Conservation (phyloP, 106 monocot genomes). For the Hemerocallis citrina region DNA sequence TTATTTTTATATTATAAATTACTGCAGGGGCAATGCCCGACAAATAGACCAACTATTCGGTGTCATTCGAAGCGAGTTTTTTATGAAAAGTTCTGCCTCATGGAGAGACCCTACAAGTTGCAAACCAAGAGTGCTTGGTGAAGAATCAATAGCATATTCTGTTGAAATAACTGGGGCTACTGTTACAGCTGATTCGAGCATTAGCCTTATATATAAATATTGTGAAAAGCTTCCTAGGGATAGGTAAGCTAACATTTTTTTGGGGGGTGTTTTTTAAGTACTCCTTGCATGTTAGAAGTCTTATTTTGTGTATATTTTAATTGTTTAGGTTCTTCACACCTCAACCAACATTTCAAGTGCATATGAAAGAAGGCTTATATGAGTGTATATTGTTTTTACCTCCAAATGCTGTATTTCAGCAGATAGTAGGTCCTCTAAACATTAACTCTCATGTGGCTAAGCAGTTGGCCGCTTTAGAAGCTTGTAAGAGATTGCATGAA, state of each 20-base stretch:
- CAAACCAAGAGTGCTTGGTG: conserved; percentile 12
- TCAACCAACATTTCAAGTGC: conserved; percentile 44
- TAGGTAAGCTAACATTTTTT: conserved; percentile 33
- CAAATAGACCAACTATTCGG: conserved; percentile 64
- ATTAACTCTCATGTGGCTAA: conserved; percentile 54
- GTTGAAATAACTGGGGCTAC: conserved; percentile 83
- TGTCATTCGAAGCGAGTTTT: conserved; percentile 47
- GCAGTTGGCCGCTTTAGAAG: conserved; percentile 68
- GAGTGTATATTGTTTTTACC: conserved; percentile 73
- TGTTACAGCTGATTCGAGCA: conserved; percentile 54
- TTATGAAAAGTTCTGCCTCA: conserved; percentile 42
- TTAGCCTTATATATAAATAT: conserved; percentile 59
- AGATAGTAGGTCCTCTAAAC: conserved; percentile 46
- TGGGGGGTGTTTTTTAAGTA: too few species aligned
- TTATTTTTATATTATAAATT: too few species aligned
- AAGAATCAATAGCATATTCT: conserved; percentile 37
- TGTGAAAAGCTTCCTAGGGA: conserved; percentile 86
- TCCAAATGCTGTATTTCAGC: conserved; percentile 73
- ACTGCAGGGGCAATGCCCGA: conserved; percentile 55
- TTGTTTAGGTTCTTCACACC: conserved; percentile 58
- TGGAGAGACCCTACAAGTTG: conserved; percentile 31
- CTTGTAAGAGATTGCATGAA: conserved; percentile 80
- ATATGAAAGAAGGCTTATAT: conserved; percentile 28
- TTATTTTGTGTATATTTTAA: too few species aligned
- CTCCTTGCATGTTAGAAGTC: too few species aligned